Percentiles rank a stretch among this genome's conserved stretches.
phyloP scores from a whole-genome alignment of 108 stramenopile species.

The Pseudonitzschia delicatissima region DNA sequence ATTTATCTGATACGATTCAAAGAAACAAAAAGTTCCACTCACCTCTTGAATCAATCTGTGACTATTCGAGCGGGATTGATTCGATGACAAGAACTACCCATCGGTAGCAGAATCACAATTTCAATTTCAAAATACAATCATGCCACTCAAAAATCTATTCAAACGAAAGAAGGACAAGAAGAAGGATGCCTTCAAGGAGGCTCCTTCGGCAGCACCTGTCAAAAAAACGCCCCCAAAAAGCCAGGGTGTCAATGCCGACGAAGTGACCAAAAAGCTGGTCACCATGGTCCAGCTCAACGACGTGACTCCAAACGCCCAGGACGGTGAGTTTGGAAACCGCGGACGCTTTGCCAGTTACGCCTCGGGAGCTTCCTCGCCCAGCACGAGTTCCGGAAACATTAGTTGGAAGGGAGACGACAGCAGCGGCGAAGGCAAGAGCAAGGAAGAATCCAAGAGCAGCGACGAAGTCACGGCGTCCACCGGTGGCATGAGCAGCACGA shows the following conservation, averaged over 20 bases:
- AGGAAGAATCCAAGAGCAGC: background rate
- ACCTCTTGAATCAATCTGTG: no score
- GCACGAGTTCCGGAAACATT: slow-evolving; percentile 28
- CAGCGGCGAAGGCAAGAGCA: slow-evolving; percentile 8
- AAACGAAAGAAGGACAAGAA: no score
- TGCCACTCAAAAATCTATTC: no score
- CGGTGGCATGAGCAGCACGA: background rate
- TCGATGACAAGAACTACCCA: no score
- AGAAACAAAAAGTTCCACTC: no score
- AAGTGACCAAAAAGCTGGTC: background rate
- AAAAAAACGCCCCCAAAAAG: no score
- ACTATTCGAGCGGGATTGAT: no score
- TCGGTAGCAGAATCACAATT: no score
- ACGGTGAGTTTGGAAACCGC: background rate
- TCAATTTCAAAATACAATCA: no score
- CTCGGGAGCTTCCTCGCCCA: slow-evolving; percentile 43
- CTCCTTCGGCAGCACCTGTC: no score
- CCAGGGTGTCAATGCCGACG: background rate
- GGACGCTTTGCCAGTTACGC: slow-evolving; percentile 37
- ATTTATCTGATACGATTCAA: no score
- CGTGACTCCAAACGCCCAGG: background rate
- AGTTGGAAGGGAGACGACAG: slow-evolving; percentile 18
- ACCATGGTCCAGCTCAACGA: slow-evolving; percentile 23
- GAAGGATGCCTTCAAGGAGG: no score
- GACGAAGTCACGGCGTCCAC: background rate